These are phyloP conservation scores for Candida smagusa DNA, from an alignment of 1,139 yeast genomes.

Conservation along the genomic window DNA sequence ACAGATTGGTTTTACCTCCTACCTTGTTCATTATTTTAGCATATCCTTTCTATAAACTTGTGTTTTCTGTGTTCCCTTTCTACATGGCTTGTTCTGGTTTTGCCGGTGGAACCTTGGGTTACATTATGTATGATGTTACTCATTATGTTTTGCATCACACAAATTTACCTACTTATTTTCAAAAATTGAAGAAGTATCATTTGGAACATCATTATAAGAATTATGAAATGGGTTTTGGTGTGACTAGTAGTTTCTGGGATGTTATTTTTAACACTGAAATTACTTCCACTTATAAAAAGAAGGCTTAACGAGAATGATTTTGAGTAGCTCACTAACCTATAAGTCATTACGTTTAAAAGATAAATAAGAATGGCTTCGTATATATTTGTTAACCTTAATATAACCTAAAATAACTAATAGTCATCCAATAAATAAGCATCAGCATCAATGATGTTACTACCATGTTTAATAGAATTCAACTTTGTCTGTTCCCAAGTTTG, in stretches of 20 bases:
- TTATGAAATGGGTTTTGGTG: constrained; percentile 95
- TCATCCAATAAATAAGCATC: constrained; percentile 9
- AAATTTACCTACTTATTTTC: constrained; percentile 69
- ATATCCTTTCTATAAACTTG: constrained; percentile 41
- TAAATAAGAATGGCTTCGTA: neutral
- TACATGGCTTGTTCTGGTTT: constrained; percentile 57
- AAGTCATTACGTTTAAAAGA: neutral
- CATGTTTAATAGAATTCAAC: constrained; percentile 6
- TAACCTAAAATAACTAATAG: constrained; percentile 1
- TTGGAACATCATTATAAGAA: constrained; percentile 97
- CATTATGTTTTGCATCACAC: constrained; percentile 87
- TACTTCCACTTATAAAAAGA: constrained; percentile 33
- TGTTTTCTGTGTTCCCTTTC: constrained; percentile 39
- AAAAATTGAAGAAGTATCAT: constrained; percentile 81
- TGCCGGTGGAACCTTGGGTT: constrained; percentile 95
- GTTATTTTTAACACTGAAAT: constrained; percentile 74
- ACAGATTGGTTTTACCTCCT: constrained; percentile 95
- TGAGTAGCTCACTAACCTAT: neutral
- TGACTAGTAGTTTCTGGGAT: constrained; percentile 93
- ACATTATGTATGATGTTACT: constrained; percentile 83
- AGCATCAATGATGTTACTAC: constrained; percentile 9
- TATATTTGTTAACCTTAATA: neutral
- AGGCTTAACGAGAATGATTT: constrained; percentile 20
- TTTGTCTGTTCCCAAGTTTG: constrained; percentile 6
- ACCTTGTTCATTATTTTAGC: constrained; percentile 57